A percentile compares a stretch with the other conserved stretches of the same genome.
Conservation (phyloP, 1,284 basidiomycete genomes). For the Entoloma clypeatum region DNA sequence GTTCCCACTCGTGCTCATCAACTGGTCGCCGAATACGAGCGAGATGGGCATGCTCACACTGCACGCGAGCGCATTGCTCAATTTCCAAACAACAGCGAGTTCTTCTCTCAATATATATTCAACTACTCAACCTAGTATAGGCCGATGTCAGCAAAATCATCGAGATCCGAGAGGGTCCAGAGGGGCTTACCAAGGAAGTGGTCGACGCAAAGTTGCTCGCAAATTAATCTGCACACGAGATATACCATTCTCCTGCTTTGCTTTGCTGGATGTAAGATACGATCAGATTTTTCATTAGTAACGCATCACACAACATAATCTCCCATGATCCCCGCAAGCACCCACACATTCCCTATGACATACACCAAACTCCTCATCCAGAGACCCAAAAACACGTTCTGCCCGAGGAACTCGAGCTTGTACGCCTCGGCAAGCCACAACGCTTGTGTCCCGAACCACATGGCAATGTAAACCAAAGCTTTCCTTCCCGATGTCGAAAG, state of each 20-base stretch:
- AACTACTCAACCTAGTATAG: slow-evolving; percentile 32
- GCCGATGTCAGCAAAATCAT: slow-evolving; percentile 73
- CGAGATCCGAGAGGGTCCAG: slow-evolving; percentile 78
- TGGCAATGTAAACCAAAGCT: slow-evolving; percentile 40
- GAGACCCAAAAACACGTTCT: slow-evolving; percentile 66
- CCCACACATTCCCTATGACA: slow-evolving; percentile 72
- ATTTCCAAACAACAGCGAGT: slow-evolving; percentile 75
- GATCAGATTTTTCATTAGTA: slow-evolving; percentile 4
- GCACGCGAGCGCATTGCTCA: slow-evolving; percentile 76
- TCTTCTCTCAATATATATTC: background rate
- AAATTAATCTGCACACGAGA: slow-evolving; percentile 4
- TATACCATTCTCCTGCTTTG: background rate
- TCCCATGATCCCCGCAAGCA: slow-evolving; percentile 62
- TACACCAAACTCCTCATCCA: slow-evolving; percentile 81
- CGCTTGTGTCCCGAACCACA: slow-evolving; percentile 81
- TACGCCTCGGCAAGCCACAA: slow-evolving; percentile 87
- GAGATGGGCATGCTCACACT: slow-evolving; percentile 78
- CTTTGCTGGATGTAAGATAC: slow-evolving; percentile 1
- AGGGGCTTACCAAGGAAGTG: slow-evolving; percentile 68
- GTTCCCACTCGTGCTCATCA: slow-evolving; percentile 80
- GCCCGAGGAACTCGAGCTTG: slow-evolving; percentile 81
- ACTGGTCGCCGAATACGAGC: slow-evolving; percentile 78
- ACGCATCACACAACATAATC: slow-evolving; percentile 35
- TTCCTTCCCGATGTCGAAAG: slow-evolving; percentile 49
- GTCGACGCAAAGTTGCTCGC: slow-evolving; percentile 59